These are phyloP conservation scores for Arbutus unedo DNA, from an alignment of 148 eudicot species.

Conservation along the genomic window DNA sequence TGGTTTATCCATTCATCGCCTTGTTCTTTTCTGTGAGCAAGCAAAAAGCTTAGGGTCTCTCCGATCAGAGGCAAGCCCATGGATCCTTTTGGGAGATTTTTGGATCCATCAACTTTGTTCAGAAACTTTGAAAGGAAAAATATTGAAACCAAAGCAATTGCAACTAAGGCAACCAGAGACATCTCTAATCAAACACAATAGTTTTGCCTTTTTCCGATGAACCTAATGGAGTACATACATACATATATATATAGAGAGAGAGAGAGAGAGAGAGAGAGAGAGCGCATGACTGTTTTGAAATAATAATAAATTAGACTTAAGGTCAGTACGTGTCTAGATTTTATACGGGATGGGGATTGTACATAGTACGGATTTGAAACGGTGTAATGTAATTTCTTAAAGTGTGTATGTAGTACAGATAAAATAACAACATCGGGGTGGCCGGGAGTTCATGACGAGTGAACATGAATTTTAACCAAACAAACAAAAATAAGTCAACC, in stretches of 20 bases:
- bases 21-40: conserved; percentile 14
- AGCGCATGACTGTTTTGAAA: too few relatives aligned
- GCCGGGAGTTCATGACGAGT: background rate
- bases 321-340: too few relatives aligned
- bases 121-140: conserved; percentile 13
- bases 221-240: too few relatives aligned
- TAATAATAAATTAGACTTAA: too few relatives aligned
- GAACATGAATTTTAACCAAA: background rate
- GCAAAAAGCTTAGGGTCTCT: conserved; percentile 21
- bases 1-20: conserved; percentile 18
- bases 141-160: conserved; percentile 9
- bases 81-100: conserved; percentile 17
- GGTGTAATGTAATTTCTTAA: too few relatives aligned
- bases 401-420: too few relatives aligned
- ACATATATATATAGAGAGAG: too few relatives aligned
- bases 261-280: too few relatives aligned
- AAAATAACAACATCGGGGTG: background rate
- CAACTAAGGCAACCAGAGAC: conserved; percentile 14
- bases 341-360: too few relatives aligned
- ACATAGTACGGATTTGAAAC: too few relatives aligned
- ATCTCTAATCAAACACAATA: background rate
- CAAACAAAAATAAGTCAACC: background rate
- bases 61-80: conserved; percentile 19
- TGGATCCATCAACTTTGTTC: background rate
- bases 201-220: too few relatives aligned